These are phyloP conservation scores for Hypoxylon sp. DNA, from an alignment of 2,329 filamentous ascomycete species.

Conservation along the genomic window DNA sequence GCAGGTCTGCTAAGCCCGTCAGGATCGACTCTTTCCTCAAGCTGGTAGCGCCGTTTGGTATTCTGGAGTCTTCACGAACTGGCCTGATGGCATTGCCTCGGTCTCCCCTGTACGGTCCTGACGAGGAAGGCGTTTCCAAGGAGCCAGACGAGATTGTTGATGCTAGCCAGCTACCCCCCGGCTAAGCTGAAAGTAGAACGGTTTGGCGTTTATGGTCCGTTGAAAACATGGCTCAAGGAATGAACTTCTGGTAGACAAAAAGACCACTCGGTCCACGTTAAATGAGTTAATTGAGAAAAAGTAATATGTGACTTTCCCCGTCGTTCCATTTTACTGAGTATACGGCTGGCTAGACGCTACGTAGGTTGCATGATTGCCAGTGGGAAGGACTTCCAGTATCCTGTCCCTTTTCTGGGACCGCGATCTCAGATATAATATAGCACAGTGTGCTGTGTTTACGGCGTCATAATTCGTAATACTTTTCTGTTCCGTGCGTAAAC, in stretches of 20 bases:
- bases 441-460: no score
- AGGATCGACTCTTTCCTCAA: constrained; percentile 99
- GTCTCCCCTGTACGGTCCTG: constrained; percentile 80
- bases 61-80: constrained; percentile 93
- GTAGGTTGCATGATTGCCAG: background rate
- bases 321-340: background rate
- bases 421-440: no score
- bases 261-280: constrained; percentile 35
- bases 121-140: constrained; percentile 72
- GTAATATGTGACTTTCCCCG: background rate
- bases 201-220: constrained; percentile 30
- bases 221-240: constrained; percentile 21
- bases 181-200: constrained; percentile 58
- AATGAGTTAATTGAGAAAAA: constrained; percentile 9
- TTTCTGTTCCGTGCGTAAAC: no score
- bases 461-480: no score
- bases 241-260: constrained; percentile 29
- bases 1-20: constrained; percentile 85
- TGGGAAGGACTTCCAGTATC: background rate
- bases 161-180: constrained; percentile 89
- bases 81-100: constrained; percentile 96
- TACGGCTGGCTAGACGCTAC: no score
- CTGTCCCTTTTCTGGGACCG: no score
- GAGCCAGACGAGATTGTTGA: constrained; percentile 96
- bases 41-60: constrained; percentile 91